Evolutionary conservation across 2,329 filamentous ascomycete genomes (phyloP).

Genomic region (Coleophoma eucalyptorum): DNA sequence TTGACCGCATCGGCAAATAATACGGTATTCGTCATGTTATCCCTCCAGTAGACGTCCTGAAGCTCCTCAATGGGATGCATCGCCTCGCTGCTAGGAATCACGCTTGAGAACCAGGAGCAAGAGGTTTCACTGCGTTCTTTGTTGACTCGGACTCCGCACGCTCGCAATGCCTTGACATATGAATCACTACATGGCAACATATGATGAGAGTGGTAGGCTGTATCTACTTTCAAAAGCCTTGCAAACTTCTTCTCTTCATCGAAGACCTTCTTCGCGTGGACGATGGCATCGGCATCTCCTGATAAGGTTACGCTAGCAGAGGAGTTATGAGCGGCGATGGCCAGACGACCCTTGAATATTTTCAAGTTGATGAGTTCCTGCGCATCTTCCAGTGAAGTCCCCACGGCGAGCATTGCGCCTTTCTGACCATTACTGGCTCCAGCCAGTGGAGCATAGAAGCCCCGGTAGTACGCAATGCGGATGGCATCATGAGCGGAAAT

Average conservation of each 20-base stretch:
- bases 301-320: constrained; percentile 13
- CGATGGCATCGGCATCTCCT: constrained; percentile 5
- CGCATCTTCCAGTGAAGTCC: constrained; percentile 3
- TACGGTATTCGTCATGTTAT: constrained; percentile 38
- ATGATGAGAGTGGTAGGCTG: constrained; percentile 19
- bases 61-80: constrained; percentile 16
- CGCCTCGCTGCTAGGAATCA: constrained; percentile 1
- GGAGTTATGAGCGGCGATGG: constrained; percentile 23
- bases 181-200: constrained; percentile 15
- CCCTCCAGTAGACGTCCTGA: constrained; percentile 29
- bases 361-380: neutral
- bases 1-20: constrained; percentile 35
- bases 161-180: constrained; percentile 10
- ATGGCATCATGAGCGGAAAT: constrained; percentile 26
- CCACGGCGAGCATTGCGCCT: constrained; percentile 6
- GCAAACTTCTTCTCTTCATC: constrained; percentile 3
- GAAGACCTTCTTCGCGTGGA: neutral
- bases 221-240: constrained; percentile 1
- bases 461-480: constrained; percentile 12
- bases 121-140: neutral
- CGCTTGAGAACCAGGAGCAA: constrained; percentile 13
- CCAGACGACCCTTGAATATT: neutral
- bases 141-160: constrained; percentile 6
- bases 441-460: constrained; percentile 4
- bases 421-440: neutral